phyloP scores from a whole-genome alignment of 306 rosid genomes.

The Rosa lucieae region DNA sequence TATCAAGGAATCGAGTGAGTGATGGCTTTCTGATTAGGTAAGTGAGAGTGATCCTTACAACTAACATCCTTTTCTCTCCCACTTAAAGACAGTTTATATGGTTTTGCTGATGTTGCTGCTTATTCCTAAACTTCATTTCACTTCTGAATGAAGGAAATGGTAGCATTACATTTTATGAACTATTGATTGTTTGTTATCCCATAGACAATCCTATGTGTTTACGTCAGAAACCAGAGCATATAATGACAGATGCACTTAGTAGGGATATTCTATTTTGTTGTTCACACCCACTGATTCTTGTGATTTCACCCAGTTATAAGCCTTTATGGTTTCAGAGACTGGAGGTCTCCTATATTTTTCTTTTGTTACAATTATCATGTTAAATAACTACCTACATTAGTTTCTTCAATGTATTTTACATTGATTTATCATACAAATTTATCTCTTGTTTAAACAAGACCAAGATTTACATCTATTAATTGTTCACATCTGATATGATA shows the following conservation, averaged over 20 bases:
- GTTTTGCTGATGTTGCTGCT: background rate
- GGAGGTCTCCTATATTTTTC: background rate
- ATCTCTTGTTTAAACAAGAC: background rate
- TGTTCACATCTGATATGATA: slow-evolving; percentile 26
- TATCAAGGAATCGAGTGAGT: slow-evolving; percentile 58
- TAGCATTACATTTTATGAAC: background rate
- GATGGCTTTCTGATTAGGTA: slow-evolving; percentile 67
- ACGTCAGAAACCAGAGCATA: background rate
- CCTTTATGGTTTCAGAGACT: background rate
- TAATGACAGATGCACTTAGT: background rate
- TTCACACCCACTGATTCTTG: background rate
- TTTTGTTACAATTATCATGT: no score
- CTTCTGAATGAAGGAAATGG: slow-evolving; percentile 12
- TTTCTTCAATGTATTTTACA: background rate
- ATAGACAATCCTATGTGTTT: background rate
- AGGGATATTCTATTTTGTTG: background rate
- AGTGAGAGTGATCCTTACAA: slow-evolving; percentile 38
- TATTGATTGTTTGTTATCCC: background rate
- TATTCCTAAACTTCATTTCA: background rate
- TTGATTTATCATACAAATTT: background rate
- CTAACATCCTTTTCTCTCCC: slow-evolving; percentile 15
- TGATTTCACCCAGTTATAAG: background rate
- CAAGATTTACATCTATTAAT: slow-evolving; percentile 22
- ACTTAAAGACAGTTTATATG: background rate
- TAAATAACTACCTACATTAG: background rate